A percentile compares a stretch with the other conserved stretches of the same genome.
Conservation (phyloP, 2,329 filamentous ascomycete species). For the Penicillium sp. region DNA sequence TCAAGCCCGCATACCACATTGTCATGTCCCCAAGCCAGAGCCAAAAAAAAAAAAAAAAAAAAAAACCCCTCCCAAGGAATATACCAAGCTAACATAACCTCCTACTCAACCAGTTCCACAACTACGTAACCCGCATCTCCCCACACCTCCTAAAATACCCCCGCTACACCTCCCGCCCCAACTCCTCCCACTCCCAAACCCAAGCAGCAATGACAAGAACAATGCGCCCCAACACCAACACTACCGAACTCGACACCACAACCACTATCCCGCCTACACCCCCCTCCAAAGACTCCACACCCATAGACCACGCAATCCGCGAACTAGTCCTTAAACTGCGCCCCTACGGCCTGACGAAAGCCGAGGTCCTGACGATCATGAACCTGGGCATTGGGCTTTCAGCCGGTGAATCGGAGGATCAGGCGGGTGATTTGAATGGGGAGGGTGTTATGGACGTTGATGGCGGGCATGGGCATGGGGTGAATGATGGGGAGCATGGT, state of each 20-base stretch:
- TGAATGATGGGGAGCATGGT: neutral
- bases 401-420: conserved; percentile 14
- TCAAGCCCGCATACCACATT: neutral
- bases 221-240: conserved; percentile 18
- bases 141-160: conserved; percentile 50
- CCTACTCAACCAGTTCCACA: conserved; percentile 46
- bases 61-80: neutral
- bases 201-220: conserved; percentile 32
- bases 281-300: conserved; percentile 33
- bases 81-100: neutral
- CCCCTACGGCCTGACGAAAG: conserved; percentile 53
- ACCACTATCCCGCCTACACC: conserved; percentile 18
- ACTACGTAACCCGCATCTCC: conserved; percentile 49
- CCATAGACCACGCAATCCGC: conserved; percentile 47
- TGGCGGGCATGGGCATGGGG: conserved; percentile 10
- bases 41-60: neutral
- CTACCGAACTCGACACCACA: conserved; percentile 14
- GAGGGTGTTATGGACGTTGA: conserved; percentile 31
- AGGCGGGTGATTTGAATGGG: conserved; percentile 22
- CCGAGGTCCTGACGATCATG: conserved; percentile 54
- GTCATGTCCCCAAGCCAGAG: neutral
- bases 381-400: conserved; percentile 52
- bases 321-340: conserved; percentile 45
- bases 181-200: conserved; percentile 29
- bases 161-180: conserved; percentile 35